Conservation (phyloP, 2,329 filamentous ascomycete species). For the Fusarium vanettenii region DNA sequence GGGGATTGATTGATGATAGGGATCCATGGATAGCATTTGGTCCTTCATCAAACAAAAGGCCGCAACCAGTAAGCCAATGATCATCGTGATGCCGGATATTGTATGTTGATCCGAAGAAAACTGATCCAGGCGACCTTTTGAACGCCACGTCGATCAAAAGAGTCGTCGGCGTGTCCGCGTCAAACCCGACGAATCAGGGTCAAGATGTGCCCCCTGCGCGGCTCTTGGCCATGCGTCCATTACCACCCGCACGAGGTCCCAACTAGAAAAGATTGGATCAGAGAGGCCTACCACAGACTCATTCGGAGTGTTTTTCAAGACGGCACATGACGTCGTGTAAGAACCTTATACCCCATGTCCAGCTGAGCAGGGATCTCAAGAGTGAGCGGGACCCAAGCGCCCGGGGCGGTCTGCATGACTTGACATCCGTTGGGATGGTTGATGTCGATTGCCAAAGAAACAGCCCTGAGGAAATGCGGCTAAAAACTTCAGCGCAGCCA, state of each 20-base stretch:
- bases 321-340: slow-evolving; percentile 24
- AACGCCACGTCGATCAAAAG: slow-evolving; percentile 17
- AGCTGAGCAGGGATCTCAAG: slow-evolving; percentile 35
- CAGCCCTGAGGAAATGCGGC: slow-evolving; percentile 20
- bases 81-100: not conserved
- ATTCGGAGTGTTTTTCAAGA: not conserved
- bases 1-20: not conserved
- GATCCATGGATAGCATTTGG: not conserved
- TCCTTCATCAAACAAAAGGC: not conserved
- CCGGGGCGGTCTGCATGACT: slow-evolving; percentile 6
- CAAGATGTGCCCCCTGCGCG: not conserved
- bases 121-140: not conserved
- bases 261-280: not conserved
- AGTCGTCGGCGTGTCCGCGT: slow-evolving; percentile 31
- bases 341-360: slow-evolving; percentile 33
- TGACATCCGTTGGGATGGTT: not conserved
- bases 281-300: slow-evolving; percentile 26
- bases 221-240: slow-evolving; percentile 21
- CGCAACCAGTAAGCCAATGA: slow-evolving; percentile 18
- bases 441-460: slow-evolving; percentile 2
- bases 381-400: slow-evolving; percentile 25
- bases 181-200: slow-evolving; percentile 20
- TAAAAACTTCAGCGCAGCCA: slow-evolving; percentile 18
- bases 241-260: not conserved
- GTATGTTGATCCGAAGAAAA: slow-evolving; percentile 14